Percentiles rank a stretch among this genome's conserved stretches.
phyloP scores from a whole-genome alignment of 192 early-diverging fungal genomes.

The Backusella australiensis region DNA sequence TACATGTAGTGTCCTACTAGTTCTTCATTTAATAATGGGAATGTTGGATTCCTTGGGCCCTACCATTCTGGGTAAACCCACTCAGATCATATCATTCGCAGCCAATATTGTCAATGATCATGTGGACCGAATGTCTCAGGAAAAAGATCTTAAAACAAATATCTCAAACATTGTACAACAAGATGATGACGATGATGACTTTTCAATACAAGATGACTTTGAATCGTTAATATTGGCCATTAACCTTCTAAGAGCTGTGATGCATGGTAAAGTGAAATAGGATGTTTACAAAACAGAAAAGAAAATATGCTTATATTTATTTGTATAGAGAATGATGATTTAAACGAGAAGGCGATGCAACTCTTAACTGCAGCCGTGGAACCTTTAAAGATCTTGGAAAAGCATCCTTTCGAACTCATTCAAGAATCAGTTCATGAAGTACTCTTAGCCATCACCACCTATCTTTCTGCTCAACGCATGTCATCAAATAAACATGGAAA shows the following conservation, averaged over 20 bases:
- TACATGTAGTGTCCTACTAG: constrained; percentile 48
- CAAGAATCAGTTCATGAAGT: constrained; percentile 47
- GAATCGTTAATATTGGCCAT: constrained; percentile 58
- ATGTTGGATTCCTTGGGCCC: constrained; percentile 75
- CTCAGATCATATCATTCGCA: constrained; percentile 72
- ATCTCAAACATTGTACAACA: constrained; percentile 32
- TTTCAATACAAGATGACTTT: constrained; percentile 44
- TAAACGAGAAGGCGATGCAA: constrained; percentile 42
- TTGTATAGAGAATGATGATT: constrained; percentile 43
- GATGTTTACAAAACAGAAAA: background rate
- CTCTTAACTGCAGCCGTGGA: constrained; percentile 30
- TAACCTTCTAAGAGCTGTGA: constrained; percentile 60
- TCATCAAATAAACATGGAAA: constrained; percentile 10
- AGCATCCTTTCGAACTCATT: constrained; percentile 40
- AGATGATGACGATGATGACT: constrained; percentile 35
- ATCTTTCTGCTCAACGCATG: constrained; percentile 35
- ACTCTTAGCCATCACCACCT: constrained; percentile 41
- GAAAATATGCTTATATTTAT: background rate
- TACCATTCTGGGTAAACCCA: constrained; percentile 68
- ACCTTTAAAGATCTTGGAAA: constrained; percentile 37
- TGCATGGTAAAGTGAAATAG: constrained; percentile 46
- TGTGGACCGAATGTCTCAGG: constrained; percentile 18
- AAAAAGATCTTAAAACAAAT: background rate
- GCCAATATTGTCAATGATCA: constrained; percentile 60
- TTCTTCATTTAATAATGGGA: constrained; percentile 56